Evolutionary conservation across 2,329 filamentous ascomycete genomes (phyloP).

Genomic region (Venturia aucupariae): DNA sequence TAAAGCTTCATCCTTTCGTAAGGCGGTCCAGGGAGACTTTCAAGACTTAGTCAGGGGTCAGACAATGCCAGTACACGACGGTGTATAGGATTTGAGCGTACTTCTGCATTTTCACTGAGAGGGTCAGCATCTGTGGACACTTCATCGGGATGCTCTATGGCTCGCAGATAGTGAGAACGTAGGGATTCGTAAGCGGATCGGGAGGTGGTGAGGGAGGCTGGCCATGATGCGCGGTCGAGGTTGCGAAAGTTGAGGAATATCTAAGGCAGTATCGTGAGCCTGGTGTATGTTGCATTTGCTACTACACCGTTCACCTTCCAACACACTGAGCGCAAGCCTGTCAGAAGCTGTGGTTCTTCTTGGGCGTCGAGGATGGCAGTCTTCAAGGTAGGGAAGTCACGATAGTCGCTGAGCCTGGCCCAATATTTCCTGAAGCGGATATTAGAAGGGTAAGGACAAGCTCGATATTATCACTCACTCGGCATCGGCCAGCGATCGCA

Average conservation of each 20-base stretch:
- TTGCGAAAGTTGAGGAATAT: slow-evolving; percentile 68
- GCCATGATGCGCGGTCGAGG: slow-evolving; percentile 58
- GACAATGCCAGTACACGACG: slow-evolving; percentile 23
- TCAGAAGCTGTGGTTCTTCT: slow-evolving; percentile 1
- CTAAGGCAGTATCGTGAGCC: slow-evolving; percentile 35
- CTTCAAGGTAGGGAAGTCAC: slow-evolving; percentile 5
- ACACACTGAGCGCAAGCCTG: slow-evolving; percentile 71
- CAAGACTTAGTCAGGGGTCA: slow-evolving; percentile 39
- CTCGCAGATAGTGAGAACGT: slow-evolving; percentile 66
- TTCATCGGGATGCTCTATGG: slow-evolving; percentile 76
- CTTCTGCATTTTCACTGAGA: slow-evolving; percentile 69
- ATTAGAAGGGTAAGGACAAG: neutral
- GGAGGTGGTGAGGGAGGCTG: slow-evolving; percentile 54
- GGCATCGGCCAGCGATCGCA: neutral
- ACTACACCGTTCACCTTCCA: slow-evolving; percentile 66
- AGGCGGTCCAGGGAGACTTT: slow-evolving; percentile 85
- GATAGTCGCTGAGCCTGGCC: slow-evolving; percentile 7
- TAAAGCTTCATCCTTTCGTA: slow-evolving; percentile 73
- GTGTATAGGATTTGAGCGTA: slow-evolving; percentile 28
- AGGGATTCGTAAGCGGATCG: slow-evolving; percentile 66
- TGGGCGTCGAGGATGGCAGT: slow-evolving; percentile 6
- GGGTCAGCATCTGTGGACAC: slow-evolving; percentile 70
- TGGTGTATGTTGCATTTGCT: slow-evolving; percentile 7
- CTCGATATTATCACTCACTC: neutral
- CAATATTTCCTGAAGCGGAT: neutral